These are phyloP conservation scores for Sphaerulina musiva DNA, from an alignment of 2,329 filamentous ascomycete genomes.

Conservation along the genomic window DNA sequence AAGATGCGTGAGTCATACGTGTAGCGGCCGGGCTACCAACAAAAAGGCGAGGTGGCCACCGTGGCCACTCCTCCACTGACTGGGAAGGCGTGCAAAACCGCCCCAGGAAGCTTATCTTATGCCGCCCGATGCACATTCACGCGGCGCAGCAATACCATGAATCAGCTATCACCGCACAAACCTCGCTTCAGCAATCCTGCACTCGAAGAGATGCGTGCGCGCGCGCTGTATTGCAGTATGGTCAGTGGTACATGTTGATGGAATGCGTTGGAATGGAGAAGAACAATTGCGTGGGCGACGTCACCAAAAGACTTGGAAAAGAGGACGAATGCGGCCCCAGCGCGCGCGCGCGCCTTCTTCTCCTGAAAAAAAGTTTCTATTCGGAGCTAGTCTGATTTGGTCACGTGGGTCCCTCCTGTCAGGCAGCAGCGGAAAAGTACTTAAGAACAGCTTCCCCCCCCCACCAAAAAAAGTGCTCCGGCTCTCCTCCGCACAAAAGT, in stretches of 20 bases:
- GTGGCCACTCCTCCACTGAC: not conserved
- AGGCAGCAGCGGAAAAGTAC: not conserved
- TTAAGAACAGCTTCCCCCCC: slow-evolving; percentile 1
- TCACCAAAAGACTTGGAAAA: not conserved
- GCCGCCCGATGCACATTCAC: slow-evolving; percentile 1
- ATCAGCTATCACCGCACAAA: not conserved
- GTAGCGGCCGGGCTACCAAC: too few species aligned
- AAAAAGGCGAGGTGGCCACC: too few species aligned
- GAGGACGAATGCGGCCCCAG: too few species aligned
- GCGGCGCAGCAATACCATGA: not conserved
- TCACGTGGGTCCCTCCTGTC: not conserved
- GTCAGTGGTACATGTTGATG: too few species aligned
- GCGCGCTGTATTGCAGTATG: too few species aligned
- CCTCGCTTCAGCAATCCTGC: too few species aligned
- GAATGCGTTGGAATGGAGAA: not conserved
- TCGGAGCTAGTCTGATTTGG: too few species aligned
- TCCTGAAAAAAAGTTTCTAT: too few species aligned
- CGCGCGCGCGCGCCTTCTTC: too few species aligned
- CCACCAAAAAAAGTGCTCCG: not conserved
- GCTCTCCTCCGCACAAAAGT: not conserved
- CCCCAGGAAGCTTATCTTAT: slow-evolving; percentile 9
- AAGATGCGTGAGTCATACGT: too few species aligned
- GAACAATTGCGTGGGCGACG: not conserved
- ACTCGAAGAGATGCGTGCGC: too few species aligned
- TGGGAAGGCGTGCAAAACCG: not conserved